phyloP scores from a whole-genome alignment of 2,329 filamentous ascomycete species.

The Verticillium nubilum region DNA sequence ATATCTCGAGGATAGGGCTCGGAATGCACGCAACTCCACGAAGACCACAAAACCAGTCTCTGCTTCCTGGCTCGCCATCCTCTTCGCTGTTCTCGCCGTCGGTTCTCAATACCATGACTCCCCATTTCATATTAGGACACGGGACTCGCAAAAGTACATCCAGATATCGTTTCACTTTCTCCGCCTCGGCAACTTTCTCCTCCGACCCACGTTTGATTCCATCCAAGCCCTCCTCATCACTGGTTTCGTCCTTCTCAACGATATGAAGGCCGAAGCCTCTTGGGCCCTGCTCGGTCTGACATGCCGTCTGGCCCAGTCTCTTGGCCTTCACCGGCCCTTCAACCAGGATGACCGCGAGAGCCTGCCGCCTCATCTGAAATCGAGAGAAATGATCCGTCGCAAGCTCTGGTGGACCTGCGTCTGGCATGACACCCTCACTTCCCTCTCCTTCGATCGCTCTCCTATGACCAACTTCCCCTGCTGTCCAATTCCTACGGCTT shows the following conservation, averaged over 20 bases:
- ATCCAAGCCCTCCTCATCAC: conserved; percentile 60
- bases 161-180: conserved; percentile 63
- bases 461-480: conserved; percentile 58
- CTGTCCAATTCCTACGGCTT: conserved; percentile 45
- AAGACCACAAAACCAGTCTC: conserved; percentile 48
- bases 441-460: conserved; percentile 60
- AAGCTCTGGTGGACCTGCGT: conserved; percentile 61
- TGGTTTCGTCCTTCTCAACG: conserved; percentile 59
- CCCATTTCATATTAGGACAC: conserved; percentile 54
- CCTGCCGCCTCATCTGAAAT: conserved; percentile 34
- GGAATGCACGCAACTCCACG: conserved; percentile 41
- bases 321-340: conserved; percentile 51
- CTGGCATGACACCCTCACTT: conserved; percentile 63
- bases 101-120: conserved; percentile 63
- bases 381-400: conserved; percentile 50
- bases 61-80: conserved; percentile 60
- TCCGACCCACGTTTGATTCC: conserved; percentile 59
- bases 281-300: conserved; percentile 61
- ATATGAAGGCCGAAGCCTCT: conserved; percentile 65
- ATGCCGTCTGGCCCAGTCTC: conserved; percentile 58
- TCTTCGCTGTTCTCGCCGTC: conserved; percentile 60
- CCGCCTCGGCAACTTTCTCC: conserved; percentile 56
- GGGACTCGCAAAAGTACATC: conserved; percentile 55
- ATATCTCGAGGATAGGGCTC: conserved; percentile 59
- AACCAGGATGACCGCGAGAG: conserved; percentile 39